Conservation (phyloP, 164 flowering plant species). For the Piper betle region DNA sequence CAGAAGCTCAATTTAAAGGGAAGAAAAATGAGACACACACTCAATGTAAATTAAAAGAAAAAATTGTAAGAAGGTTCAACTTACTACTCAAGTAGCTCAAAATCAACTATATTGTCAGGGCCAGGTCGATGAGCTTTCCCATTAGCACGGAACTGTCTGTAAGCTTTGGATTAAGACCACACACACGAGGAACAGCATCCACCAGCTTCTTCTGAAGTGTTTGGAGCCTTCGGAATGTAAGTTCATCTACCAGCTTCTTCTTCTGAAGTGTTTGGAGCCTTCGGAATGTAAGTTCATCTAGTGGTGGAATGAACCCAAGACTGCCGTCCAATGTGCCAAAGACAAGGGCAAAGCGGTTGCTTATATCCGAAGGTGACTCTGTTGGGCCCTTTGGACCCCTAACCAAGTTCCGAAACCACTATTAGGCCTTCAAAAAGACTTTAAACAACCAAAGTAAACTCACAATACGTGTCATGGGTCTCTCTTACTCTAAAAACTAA, state of each 20-base stretch:
- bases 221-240: conserved; percentile 85
- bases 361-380: conserved; percentile 60
- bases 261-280: too few species aligned
- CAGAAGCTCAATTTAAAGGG: not conserved
- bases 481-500: too few species aligned
- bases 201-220: conserved; percentile 77
- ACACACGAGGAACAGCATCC: conserved; percentile 83
- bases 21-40: not conserved
- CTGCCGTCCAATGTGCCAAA: conserved; percentile 95
- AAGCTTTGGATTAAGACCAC: conserved; percentile 82
- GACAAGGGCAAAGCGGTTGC: conserved; percentile 78
- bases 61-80: conserved; percentile 12
- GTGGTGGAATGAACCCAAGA: conserved; percentile 93
- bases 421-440: too few species aligned
- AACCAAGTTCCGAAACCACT: too few species aligned
- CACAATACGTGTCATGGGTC: too few species aligned
- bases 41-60: too few species aligned
- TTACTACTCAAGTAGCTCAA: conserved; percentile 91
- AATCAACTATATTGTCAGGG: conserved; percentile 93
- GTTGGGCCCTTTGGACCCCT: too few species aligned
- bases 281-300: too few species aligned
- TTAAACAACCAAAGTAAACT: too few species aligned
- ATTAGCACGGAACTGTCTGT: conserved; percentile 68
- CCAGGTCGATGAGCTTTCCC: conserved; percentile 96
- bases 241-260: conserved; percentile 90